These are phyloP conservation scores for Ascosphaera pollenicola DNA, from an alignment of 2,329 filamentous ascomycete genomes.

Conservation along the genomic window DNA sequence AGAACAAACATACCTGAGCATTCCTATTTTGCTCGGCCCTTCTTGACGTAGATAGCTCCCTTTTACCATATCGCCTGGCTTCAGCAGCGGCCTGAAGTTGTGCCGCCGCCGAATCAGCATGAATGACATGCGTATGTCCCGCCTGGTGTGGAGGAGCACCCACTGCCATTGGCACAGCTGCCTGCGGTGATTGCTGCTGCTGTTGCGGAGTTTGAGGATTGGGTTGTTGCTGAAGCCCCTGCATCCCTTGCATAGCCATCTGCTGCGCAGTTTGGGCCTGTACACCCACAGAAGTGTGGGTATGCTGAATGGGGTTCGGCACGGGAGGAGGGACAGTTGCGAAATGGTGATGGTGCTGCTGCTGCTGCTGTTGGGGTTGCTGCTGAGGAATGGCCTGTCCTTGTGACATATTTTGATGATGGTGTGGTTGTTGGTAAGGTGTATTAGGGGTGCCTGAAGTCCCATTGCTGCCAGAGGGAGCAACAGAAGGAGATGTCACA, in stretches of 20 bases:
- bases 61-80: constrained; percentile 51
- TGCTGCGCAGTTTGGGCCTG: neutral
- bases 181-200: neutral
- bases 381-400: neutral
- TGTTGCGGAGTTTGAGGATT: constrained; percentile 8
- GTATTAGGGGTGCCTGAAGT: neutral
- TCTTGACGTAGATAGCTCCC: constrained; percentile 87
- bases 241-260: neutral
- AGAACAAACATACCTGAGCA: constrained; percentile 47
- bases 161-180: constrained; percentile 19
- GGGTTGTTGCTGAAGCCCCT: neutral
- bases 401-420: neutral
- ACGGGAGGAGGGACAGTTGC: neutral
- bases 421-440: neutral
- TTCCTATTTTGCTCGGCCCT: constrained; percentile 91
- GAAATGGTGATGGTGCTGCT: neutral
- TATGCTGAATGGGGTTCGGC: neutral
- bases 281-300: neutral
- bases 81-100: constrained; percentile 29
- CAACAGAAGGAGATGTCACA: neutral
- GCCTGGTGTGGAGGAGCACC: constrained; percentile 2
- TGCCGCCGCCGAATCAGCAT: constrained; percentile 1
- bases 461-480: neutral
- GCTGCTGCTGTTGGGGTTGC: neutral
- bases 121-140: neutral